Percentiles rank a stretch among this genome's conserved stretches.
These are phyloP conservation scores for Tulasnella sp. DNA, from an alignment of 768 basidiomycete species.

Conservation along the genomic window DNA sequence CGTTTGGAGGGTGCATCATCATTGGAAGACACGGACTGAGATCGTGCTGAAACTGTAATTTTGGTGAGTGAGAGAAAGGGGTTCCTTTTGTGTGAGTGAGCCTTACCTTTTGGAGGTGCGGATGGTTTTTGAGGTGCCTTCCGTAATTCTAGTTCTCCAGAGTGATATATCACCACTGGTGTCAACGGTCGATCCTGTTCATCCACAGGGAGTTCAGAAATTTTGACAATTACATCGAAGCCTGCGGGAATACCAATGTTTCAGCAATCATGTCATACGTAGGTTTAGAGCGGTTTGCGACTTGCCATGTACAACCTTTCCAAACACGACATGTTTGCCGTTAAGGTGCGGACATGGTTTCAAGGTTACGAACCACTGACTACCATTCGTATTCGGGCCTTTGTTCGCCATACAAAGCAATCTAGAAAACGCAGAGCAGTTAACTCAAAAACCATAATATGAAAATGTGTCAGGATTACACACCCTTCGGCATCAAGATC, in stretches of 20 bases:
- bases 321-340: conserved; percentile 38
- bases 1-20: conserved; percentile 10
- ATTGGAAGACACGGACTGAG: conserved; percentile 19
- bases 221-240: conserved; percentile 36
- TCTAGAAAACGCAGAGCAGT: conserved; percentile 24
- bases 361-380: conserved; percentile 79
- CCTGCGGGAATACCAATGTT: conserved; percentile 18
- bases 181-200: conserved; percentile 57
- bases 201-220: conserved; percentile 56
- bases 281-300: background rate
- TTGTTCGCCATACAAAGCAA: conserved; percentile 85
- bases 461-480: conserved; percentile 19
- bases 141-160: conserved; percentile 72
- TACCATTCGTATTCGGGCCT: conserved; percentile 72
- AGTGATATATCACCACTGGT: conserved; percentile 57
- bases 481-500: conserved; percentile 53
- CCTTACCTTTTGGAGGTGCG: conserved; percentile 12
- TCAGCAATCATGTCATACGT: background rate
- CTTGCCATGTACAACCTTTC: conserved; percentile 30
- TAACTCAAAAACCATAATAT: background rate
- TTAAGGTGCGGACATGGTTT: conserved; percentile 60
- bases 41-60: conserved; percentile 5
- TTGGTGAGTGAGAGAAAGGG: background rate
- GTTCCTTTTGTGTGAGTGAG: background rate
- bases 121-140: conserved; percentile 24